These are phyloP conservation scores for Prunus yedoensis DNA, from an alignment of 331 rosid species.

Conservation along the genomic window DNA sequence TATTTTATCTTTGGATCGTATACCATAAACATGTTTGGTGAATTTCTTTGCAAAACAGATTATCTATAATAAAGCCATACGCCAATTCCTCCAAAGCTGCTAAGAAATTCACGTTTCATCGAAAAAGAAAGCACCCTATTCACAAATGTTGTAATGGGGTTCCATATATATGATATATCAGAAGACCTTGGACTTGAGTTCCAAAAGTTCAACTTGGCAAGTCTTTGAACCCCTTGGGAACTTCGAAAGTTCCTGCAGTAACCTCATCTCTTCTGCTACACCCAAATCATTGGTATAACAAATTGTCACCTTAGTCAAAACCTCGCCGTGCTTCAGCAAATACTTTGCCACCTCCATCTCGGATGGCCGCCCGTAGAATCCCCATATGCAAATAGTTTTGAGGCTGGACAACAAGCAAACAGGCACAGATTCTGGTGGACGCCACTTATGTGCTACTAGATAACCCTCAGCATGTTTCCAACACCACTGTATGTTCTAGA, in stretches of 20 bases:
- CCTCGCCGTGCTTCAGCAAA: not conserved
- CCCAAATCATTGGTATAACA: not conserved
- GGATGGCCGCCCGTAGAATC: not conserved
- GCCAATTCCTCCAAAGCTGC: too few species aligned
- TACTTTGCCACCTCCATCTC: not conserved
- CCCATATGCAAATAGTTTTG: not conserved
- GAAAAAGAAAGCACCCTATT: too few species aligned
- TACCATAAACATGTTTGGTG: too few species aligned
- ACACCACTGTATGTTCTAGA: too few species aligned
- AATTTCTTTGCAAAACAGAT: too few species aligned
- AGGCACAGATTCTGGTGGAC: not conserved
- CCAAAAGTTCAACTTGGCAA: not conserved
- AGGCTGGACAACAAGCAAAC: not conserved
- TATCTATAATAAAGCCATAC: too few species aligned
- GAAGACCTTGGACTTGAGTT: not conserved
- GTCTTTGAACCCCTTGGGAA: not conserved
- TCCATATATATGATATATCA: too few species aligned
- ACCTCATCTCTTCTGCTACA: not conserved
- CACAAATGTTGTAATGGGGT: too few species aligned
- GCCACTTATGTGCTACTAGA: too few species aligned
- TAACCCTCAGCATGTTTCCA: too few species aligned
- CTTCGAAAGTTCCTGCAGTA: not conserved
- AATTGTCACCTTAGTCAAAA: not conserved
- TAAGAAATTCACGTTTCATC: too few species aligned
- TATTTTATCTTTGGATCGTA: too few species aligned